Conservation (phyloP, 2,329 filamentous ascomycete genomes). For the Purpureocillium lavendulum region DNA sequence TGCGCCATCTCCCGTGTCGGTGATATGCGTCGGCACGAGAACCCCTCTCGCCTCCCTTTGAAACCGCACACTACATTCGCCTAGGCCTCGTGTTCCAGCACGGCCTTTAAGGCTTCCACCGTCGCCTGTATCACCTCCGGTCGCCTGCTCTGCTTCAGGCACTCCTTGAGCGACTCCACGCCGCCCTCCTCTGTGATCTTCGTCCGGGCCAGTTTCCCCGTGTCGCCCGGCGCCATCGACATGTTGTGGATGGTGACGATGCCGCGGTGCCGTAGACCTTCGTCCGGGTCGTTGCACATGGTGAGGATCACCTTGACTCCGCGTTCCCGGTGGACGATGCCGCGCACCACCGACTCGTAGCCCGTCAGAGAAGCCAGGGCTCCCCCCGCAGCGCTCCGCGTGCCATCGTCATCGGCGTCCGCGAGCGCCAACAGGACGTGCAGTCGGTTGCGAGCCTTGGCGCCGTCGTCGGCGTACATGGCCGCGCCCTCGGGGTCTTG, state of each 20-base stretch:
- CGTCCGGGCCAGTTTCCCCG: slow-evolving; percentile 51
- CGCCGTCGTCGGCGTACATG: slow-evolving; percentile 59
- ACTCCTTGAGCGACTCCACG: slow-evolving; percentile 59
- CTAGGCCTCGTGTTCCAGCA: slow-evolving; percentile 33
- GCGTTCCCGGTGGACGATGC: slow-evolving; percentile 60
- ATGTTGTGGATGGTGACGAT: slow-evolving; percentile 70
- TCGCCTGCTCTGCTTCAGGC: slow-evolving; percentile 59
- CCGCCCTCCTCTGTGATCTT: slow-evolving; percentile 56
- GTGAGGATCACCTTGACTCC: slow-evolving; percentile 73
- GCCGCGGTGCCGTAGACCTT: slow-evolving; percentile 63
- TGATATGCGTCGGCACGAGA: too few species aligned
- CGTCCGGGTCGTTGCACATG: slow-evolving; percentile 65
- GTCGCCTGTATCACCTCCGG: slow-evolving; percentile 63
- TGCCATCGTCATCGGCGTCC: slow-evolving; percentile 74
- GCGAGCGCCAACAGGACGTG: slow-evolving; percentile 82
- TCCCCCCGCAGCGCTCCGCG: slow-evolving; percentile 76
- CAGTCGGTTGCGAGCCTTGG: slow-evolving; percentile 63
- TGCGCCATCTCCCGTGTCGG: too few species aligned
- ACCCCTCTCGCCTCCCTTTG: too few species aligned
- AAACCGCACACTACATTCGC: too few species aligned
- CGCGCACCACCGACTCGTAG: slow-evolving; percentile 65
- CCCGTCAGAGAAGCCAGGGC: slow-evolving; percentile 78
- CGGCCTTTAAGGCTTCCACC: slow-evolving; percentile 62
- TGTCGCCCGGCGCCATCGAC: slow-evolving; percentile 55
- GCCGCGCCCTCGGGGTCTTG: slow-evolving; percentile 57